phyloP scores from a whole-genome alignment of 108 stramenopile genomes.

The Skeletonema marinoi region DNA sequence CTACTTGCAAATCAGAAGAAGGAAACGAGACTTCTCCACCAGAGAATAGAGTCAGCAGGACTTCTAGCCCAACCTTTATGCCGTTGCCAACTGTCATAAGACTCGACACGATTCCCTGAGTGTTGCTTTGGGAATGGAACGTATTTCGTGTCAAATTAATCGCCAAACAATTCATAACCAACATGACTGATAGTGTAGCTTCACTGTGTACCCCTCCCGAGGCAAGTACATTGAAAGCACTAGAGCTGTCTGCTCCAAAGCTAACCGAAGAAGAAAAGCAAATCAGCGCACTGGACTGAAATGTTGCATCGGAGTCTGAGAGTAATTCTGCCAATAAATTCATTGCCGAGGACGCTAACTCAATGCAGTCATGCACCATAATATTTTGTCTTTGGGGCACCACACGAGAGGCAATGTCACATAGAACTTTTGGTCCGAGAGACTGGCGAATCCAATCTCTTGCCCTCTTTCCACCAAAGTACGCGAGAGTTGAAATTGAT shows the following conservation, averaged over 20 bases:
- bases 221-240: slow-evolving; percentile 19
- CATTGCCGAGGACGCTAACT: slow-evolving; percentile 21
- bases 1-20: slow-evolving; percentile 13
- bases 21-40: slow-evolving; percentile 21
- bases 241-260: slow-evolving; percentile 1
- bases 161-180: slow-evolving; percentile 28
- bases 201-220: slow-evolving; percentile 18
- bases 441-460: slow-evolving; percentile 36
- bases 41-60: slow-evolving; percentile 26
- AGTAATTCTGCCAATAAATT: slow-evolving; percentile 33
- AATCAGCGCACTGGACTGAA: slow-evolving; percentile 9
- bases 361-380: slow-evolving; percentile 20
- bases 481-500: slow-evolving; percentile 38
- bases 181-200: slow-evolving; percentile 30
- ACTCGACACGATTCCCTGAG: slow-evolving; percentile 12
- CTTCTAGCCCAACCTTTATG: slow-evolving; percentile 27
- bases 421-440: slow-evolving; percentile 23
- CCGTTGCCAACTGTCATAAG: slow-evolving; percentile 19
- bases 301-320: slow-evolving; percentile 12
- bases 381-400: slow-evolving; percentile 4
- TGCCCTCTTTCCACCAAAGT: slow-evolving; percentile 25
- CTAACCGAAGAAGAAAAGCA: slow-evolving; percentile 21
- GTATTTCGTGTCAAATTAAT: slow-evolving; percentile 13
- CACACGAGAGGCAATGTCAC: slow-evolving; percentile 21
- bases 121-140: slow-evolving; percentile 12